These are phyloP conservation scores for Fusarium neocosmosporiellum DNA, from an alignment of 2,329 filamentous ascomycete species.

Conservation along the genomic window DNA sequence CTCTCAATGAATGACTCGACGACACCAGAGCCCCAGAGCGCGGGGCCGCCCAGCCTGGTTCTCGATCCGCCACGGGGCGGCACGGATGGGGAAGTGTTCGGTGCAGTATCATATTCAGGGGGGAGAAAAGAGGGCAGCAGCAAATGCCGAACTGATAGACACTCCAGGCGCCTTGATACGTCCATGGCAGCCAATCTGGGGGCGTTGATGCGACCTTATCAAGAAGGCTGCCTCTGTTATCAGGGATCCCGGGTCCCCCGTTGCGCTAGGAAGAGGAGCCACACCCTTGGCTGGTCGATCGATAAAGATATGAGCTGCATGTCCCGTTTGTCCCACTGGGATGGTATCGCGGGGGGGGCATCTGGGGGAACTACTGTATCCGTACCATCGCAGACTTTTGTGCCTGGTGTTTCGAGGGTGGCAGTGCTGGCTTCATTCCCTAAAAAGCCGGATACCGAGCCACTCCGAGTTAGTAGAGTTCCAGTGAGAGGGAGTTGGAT, in stretches of 20 bases:
- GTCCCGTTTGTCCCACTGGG: background rate
- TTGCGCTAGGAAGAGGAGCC: constrained; percentile 22
- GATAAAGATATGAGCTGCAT: constrained; percentile 16
- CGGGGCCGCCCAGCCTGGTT: background rate
- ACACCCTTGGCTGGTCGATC: constrained; percentile 31
- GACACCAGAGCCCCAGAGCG: background rate
- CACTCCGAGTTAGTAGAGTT: constrained; percentile 22
- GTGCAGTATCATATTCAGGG: constrained; percentile 7
- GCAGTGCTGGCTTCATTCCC: background rate
- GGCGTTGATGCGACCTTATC: constrained; percentile 28
- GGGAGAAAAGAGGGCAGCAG: constrained; percentile 14
- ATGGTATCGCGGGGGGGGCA: background rate
- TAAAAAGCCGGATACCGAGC: constrained; percentile 10
- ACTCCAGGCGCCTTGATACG: constrained; percentile 12
- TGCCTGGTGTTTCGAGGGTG: background rate
- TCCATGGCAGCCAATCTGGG: constrained; percentile 22
- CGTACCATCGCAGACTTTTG: constrained; percentile 2
- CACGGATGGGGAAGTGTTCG: constrained; percentile 22
- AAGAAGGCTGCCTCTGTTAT: constrained; percentile 20
- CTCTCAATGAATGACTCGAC: background rate
- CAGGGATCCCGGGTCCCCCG: constrained; percentile 25
- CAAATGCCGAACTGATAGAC: constrained; percentile 7
- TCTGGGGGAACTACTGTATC: background rate
- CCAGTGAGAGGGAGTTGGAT: constrained; percentile 15
- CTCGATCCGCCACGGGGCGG: constrained; percentile 14